Evolutionary conservation across 1,139 yeast genomes (phyloP).

Genomic region (Scheffersomyces cryptocercus): DNA sequence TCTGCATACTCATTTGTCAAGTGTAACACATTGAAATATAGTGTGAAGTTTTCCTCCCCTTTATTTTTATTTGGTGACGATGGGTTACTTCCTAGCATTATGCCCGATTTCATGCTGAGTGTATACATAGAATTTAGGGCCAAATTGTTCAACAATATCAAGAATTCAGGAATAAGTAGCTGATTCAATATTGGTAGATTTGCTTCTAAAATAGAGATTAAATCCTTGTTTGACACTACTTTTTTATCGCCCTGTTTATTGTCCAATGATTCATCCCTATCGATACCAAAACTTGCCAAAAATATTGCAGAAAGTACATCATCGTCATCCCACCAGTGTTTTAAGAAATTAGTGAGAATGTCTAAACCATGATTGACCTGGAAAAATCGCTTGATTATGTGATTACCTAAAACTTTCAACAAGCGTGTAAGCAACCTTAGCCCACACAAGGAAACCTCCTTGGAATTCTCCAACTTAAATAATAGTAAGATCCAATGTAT

Average conservation of each 20-base stretch:
- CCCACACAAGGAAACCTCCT: conserved; percentile 46
- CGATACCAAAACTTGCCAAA: conserved; percentile 43
- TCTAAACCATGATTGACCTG: conserved; percentile 55
- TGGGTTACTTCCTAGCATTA: conserved; percentile 38
- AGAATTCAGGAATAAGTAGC: conserved; percentile 41
- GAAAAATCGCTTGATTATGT: conserved; percentile 50
- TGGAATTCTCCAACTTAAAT: conserved; percentile 38
- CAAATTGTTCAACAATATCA: conserved; percentile 40
- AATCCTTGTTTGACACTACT: not conserved
- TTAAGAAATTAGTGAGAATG: conserved; percentile 48
- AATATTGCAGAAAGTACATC: conserved; percentile 34
- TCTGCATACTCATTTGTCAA: conserved; percentile 36
- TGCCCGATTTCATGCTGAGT: conserved; percentile 35
- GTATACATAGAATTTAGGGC: conserved; percentile 37
- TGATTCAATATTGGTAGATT: conserved; percentile 8
- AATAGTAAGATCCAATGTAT: conserved; percentile 67
- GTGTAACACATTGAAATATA: conserved; percentile 35
- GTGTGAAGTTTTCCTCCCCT: conserved; percentile 19
- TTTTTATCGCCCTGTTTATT: not conserved
- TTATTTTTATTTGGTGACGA: conserved; percentile 26
- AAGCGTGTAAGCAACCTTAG: conserved; percentile 52
- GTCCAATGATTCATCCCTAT: conserved; percentile 8
- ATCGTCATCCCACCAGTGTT: conserved; percentile 49
- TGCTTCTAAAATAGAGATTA: not conserved
- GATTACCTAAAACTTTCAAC: conserved; percentile 47